Percentiles rank a stretch among this genome's conserved stretches.
phyloP scores from a whole-genome alignment of 2,329 filamentous ascomycete genomes.

The Triangularia setosa region DNA sequence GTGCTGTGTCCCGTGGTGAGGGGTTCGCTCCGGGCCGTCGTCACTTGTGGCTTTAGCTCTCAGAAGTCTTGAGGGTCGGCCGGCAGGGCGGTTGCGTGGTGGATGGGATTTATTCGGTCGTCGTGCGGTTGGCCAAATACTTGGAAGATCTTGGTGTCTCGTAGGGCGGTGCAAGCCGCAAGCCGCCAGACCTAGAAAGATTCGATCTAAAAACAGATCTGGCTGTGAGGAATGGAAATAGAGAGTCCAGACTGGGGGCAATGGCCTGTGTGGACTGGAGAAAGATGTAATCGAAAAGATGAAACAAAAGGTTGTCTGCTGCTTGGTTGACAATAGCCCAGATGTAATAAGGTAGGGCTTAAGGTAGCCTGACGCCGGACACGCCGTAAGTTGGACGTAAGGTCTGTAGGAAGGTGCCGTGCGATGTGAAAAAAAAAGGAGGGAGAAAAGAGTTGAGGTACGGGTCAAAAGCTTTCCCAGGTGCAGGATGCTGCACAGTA shows the following conservation, averaged over 20 bases:
- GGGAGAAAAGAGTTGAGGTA: background rate
- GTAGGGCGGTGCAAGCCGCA: constrained; percentile 14
- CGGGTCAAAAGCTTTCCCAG: background rate
- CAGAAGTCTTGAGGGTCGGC: background rate
- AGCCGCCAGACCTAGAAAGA: constrained; percentile 11
- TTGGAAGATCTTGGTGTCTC: constrained; percentile 8
- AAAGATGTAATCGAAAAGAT: constrained; percentile 6
- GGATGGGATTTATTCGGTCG: constrained; percentile 18
- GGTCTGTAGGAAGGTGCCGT: constrained; percentile 19
- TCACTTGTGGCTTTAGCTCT: constrained; percentile 18
- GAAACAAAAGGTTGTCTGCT: background rate
- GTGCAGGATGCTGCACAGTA: background rate
- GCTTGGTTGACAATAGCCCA: background rate
- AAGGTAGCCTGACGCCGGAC: background rate
- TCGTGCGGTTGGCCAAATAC: constrained; percentile 21
- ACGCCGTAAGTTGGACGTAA: constrained; percentile 7
- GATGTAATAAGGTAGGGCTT: background rate
- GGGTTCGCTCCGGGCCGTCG: constrained; percentile 21
- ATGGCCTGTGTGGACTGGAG: background rate
- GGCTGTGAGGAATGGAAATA: background rate
- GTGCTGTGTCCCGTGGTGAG: constrained; percentile 19
- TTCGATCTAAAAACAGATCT: constrained; percentile 19
- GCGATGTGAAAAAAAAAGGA: constrained; percentile 19
- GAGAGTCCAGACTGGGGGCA: background rate
- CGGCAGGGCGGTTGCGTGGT: constrained; percentile 12